Evolutionary conservation across 139 green algal species (phyloP).

Genomic region (Auxenochlorella pyrenoidosa): DNA sequence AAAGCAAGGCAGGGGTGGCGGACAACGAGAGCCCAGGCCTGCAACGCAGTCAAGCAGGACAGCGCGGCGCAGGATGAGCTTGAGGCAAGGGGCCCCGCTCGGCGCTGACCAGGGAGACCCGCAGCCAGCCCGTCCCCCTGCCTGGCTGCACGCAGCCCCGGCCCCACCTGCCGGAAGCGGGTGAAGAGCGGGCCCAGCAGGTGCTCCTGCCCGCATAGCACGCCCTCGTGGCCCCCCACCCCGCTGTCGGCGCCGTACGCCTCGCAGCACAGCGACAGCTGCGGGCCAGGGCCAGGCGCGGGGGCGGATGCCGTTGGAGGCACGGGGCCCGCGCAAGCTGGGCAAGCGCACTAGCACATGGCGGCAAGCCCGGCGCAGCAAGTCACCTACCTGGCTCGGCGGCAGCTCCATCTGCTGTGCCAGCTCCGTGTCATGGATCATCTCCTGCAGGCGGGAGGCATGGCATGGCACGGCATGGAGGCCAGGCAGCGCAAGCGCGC

Average conservation of each 20-base stretch:
- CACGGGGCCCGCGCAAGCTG: too few species aligned
- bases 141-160: background rate
- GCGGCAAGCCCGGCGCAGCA: background rate
- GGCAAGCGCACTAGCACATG: too few species aligned
- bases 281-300: background rate
- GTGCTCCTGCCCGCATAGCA: background rate
- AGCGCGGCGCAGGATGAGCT: too few species aligned
- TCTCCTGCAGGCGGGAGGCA: background rate
- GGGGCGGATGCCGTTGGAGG: too few species aligned
- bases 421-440: background rate
- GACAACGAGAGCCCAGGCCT: too few species aligned
- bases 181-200: background rate
- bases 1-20: background rate
- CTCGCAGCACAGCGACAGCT: constrained; percentile 7
- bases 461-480: background rate
- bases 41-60: too few species aligned
- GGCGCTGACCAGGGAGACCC: too few species aligned
- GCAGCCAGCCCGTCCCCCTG: too few species aligned
- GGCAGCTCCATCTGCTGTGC: background rate
- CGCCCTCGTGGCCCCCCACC: background rate
- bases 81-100: too few species aligned
- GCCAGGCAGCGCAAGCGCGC: too few species aligned
- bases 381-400: background rate
- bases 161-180: background rate
- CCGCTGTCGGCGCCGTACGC: constrained; percentile 13